Evolutionary conservation across 345 rosid species (phyloP).

Genomic region (Euphorbia lathyris): DNA sequence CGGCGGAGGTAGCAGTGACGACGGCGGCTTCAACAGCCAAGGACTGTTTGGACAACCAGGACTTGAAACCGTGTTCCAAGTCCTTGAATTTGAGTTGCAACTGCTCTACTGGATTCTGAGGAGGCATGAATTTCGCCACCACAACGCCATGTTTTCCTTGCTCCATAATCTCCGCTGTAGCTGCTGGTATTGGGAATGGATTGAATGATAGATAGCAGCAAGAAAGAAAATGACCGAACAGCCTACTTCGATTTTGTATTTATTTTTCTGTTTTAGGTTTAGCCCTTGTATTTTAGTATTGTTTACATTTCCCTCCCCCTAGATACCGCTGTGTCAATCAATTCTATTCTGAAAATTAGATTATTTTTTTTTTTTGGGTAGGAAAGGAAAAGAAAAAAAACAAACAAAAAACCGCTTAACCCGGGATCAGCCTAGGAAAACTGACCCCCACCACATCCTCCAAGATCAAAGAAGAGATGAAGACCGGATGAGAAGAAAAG

Average conservation of each 20-base stretch:
- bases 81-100: conserved; percentile 58
- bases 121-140: conserved; percentile 35
- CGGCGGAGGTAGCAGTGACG: conserved; percentile 64
- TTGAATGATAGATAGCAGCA: neutral
- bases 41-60: conserved; percentile 76
- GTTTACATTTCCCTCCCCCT: neutral
- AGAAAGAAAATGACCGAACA: neutral
- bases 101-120: conserved; percentile 54
- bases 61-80: conserved; percentile 56
- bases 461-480: too few relatives aligned
- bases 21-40: conserved; percentile 73
- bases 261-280: neutral
- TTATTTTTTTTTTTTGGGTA: too few relatives aligned
- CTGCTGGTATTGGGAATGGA: neutral
- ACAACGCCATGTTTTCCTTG: conserved; percentile 43
- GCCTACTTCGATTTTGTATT: neutral
- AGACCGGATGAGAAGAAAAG: too few relatives aligned
- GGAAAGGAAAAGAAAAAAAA: too few relatives aligned
- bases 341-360: too few relatives aligned
- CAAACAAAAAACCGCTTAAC: too few relatives aligned
- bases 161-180: conserved; percentile 35
- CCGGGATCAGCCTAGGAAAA: too few relatives aligned
- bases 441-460: too few relatives aligned
- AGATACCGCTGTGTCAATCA: too few relatives aligned
- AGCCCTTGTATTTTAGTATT: neutral